Conservation (phyloP, 257 asterid genomes). For the Nemophila menziesii region DNA sequence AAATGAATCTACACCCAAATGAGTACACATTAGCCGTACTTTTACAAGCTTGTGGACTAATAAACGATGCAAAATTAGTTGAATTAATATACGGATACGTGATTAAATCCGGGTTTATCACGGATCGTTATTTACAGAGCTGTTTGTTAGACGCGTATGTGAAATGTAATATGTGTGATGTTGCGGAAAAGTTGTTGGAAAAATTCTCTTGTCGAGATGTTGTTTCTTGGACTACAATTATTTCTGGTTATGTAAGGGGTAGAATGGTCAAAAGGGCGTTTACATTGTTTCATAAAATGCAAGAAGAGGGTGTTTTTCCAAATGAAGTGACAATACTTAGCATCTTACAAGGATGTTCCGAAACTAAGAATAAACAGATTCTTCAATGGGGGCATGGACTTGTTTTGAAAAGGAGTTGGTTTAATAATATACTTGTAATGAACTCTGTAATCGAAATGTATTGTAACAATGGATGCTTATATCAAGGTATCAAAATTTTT, state of each 20-base stretch:
- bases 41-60: constrained; percentile 27
- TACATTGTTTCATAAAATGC: constrained; percentile 23
- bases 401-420: constrained; percentile 26
- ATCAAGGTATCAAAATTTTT: constrained; percentile 19
- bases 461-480: constrained; percentile 20
- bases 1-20: constrained; percentile 34
- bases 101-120: constrained; percentile 14
- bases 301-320: constrained; percentile 23
- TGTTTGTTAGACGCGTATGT: constrained; percentile 30
- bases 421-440: constrained; percentile 17
- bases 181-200: constrained; percentile 21
- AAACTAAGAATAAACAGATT: constrained; percentile 6
- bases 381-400: constrained; percentile 35
- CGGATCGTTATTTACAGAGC: constrained; percentile 27
- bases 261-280: constrained; percentile 22
- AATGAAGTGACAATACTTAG: constrained; percentile 28
- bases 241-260: constrained; percentile 22
- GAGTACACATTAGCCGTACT: constrained; percentile 33
- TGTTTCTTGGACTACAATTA: constrained; percentile 36
- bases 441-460: constrained; percentile 34
- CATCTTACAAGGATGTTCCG: constrained; percentile 26
- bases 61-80: constrained; percentile 17
- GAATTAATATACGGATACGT: constrained; percentile 19
- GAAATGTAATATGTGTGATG: constrained; percentile 20
- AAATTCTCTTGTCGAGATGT: constrained; percentile 20